Conservation (phyloP, 176 grass and related monocot species). For the Eragrostis curvula region DNA sequence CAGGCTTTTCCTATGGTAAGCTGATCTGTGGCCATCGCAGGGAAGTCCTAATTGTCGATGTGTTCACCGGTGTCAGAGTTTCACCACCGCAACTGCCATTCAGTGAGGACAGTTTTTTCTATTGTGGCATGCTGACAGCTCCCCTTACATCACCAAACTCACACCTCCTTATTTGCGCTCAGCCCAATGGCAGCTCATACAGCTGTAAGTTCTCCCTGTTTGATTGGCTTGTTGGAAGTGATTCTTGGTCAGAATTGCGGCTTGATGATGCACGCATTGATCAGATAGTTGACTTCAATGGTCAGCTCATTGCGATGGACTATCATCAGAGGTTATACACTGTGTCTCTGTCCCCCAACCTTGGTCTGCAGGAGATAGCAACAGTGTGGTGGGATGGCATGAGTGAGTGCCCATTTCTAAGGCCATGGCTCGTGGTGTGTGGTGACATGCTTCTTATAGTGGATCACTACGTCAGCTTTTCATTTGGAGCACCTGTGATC, state of each 20-base stretch:
- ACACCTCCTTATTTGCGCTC: slow-evolving; percentile 25
- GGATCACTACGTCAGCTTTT: background rate
- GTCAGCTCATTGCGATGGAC: slow-evolving; percentile 27
- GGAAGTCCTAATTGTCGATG: slow-evolving; percentile 37
- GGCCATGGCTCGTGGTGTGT: slow-evolving; percentile 32
- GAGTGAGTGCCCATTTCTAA: background rate
- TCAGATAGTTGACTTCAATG: background rate
- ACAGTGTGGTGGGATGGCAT: background rate
- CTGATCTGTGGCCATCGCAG: slow-evolving; percentile 1
- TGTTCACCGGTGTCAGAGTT: slow-evolving; percentile 44
- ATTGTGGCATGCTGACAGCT: slow-evolving; percentile 28
- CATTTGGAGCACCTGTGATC: background rate
- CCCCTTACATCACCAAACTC: slow-evolving; percentile 12
- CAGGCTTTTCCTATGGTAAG: background rate
- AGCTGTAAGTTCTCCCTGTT: slow-evolving; percentile 10
- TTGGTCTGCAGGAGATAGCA: slow-evolving; percentile 18
- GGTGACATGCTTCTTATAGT: slow-evolving; percentile 51
- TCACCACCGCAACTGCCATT: slow-evolving; percentile 32
- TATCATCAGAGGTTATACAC: background rate
- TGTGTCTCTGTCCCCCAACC: slow-evolving; percentile 24
- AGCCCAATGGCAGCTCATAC: background rate
- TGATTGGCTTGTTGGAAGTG: slow-evolving; percentile 36
- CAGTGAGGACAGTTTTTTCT: background rate
- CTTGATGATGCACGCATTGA: background rate
- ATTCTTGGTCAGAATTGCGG: slow-evolving; percentile 11